Base-by-base conservation (phyloP, 345 rosid species). In the Pelargonium nanum region DNA sequence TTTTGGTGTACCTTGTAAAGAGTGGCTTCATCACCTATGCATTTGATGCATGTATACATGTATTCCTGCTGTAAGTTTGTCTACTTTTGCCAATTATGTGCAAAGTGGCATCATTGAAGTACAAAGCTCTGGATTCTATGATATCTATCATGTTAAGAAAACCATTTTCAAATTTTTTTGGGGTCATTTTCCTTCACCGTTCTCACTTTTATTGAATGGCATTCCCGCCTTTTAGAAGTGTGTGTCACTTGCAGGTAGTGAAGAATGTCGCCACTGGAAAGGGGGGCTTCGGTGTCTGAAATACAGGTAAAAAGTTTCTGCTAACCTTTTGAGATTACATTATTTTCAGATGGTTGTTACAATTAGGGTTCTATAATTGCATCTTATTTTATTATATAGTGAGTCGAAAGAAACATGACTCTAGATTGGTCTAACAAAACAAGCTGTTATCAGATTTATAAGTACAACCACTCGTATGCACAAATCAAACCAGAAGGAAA, bases 361-460 rank as follows among this genome's bases (percentile, higher is more conserved):
- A 12, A 40, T 40, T 40, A 2, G 15, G 48, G 48, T 6, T 28
- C 7, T 28, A 28, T 28, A 28, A 28, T 28, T 28, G 4, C 32
- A 28, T 28, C 32, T 28, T 7, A 28, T 7, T 28, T 28, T 2
- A 28, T 28, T 28, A n/a, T n/a, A n/a, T n/a, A n/a, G n/a, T n/a
- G n/a, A n/a, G n/a, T n/a, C n/a, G n/a, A n/a, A n/a, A n/a, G n/a
- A n/a, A n/a, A n/a, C n/a, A n/a, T n/a, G n/a, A n/a, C n/a, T 25
- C 51, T 19, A 63, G 30, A 32, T 22, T 23, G 25, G 19, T 25
- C 24, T 22, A 58, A 78, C 24, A 82, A 79, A 80, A 82, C 63
- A 73, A 78, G 81, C 74, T 65, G 80, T 84, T 85, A 77, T 73
- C 32, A 64, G 71, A 75, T 68, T 53, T 60, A 58, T 65, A 48